These are phyloP conservation scores for Incumbomyces delicatus DNA, from an alignment of 2,329 filamentous ascomycete species.

Conservation along the genomic window DNA sequence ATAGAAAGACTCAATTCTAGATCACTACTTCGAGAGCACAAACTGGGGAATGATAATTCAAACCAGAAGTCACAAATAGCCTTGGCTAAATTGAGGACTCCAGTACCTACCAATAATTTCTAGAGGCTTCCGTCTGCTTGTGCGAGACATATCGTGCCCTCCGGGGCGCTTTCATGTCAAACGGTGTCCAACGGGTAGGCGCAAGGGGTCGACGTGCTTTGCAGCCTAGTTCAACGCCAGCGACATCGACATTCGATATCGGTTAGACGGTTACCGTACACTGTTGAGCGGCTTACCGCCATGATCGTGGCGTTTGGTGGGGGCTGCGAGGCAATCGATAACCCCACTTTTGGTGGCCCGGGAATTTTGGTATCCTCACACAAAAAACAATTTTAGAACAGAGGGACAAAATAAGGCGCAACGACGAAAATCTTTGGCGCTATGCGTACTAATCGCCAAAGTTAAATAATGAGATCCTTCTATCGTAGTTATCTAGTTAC, in stretches of 20 bases:
- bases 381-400: not conserved
- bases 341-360: not conserved
- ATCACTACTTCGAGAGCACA: not conserved
- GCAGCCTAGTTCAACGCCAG: too few relatives aligned
- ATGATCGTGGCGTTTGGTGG: too few relatives aligned
- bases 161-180: too few relatives aligned
- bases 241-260: too few relatives aligned
- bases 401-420: not conserved
- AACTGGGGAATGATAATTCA: not conserved
- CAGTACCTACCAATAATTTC: constrained; percentile 14
- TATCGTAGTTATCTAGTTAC: not conserved
- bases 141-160: not conserved
- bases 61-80: not conserved
- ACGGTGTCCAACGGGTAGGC: too few relatives aligned
- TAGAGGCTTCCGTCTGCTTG: constrained; percentile 7
- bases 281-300: too few relatives aligned
- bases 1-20: too few relatives aligned
- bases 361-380: not conserved
- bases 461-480: not conserved
- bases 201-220: too few relatives aligned
- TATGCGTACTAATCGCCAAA: not conserved
- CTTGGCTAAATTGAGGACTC: constrained; percentile 10
- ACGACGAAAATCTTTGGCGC: too few relatives aligned
- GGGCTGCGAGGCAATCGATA: too few relatives aligned
- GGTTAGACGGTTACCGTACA: too few relatives aligned